Evolutionary conservation across 352 stramenopile genomes (phyloP).

Genomic region (Globisporangium iwayamae): DNA sequence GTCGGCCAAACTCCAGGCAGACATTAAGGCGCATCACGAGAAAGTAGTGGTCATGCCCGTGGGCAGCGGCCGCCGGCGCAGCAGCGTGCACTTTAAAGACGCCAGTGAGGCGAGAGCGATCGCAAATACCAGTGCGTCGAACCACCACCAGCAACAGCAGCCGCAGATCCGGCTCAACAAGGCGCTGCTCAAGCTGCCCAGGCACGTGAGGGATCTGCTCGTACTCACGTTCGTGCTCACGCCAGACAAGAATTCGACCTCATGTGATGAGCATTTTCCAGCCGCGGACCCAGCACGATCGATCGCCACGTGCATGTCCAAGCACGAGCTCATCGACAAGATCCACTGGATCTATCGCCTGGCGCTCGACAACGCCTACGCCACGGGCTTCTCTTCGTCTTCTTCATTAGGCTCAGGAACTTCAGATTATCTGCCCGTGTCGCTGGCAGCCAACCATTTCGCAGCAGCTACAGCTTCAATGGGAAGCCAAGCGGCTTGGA

Average conservation of each 20-base stretch:
- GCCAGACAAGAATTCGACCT: background rate
- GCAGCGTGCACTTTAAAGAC: conserved; percentile 15
- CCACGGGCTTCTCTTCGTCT: background rate
- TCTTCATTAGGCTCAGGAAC: background rate
- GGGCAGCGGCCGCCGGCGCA: conserved; percentile 27
- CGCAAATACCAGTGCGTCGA: background rate
- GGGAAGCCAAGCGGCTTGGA: conserved; percentile 11
- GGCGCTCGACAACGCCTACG: conserved; percentile 18
- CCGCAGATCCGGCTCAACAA: conserved; percentile 29
- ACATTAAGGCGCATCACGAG: conserved; percentile 4
- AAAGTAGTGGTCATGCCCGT: conserved; percentile 6
- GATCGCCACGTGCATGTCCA: conserved; percentile 23
- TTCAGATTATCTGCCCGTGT: conserved; percentile 5
- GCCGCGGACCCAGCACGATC: conserved; percentile 14
- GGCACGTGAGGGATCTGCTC: conserved; percentile 29
- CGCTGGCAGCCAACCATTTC: conserved; percentile 2
- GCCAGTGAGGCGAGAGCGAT: background rate
- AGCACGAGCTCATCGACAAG: conserved; percentile 27
- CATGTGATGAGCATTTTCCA: conserved; percentile 18
- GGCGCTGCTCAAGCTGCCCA: conserved; percentile 28
- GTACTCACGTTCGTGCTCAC: conserved; percentile 17
- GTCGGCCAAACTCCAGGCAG: conserved; percentile 2
- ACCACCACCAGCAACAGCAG: conserved; percentile 12
- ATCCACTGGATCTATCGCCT: conserved; percentile 33
- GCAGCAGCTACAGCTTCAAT: background rate